phyloP scores from a whole-genome alignment of 2,329 filamentous ascomycete genomes.

The Trichoderma citrinoviride region DNA sequence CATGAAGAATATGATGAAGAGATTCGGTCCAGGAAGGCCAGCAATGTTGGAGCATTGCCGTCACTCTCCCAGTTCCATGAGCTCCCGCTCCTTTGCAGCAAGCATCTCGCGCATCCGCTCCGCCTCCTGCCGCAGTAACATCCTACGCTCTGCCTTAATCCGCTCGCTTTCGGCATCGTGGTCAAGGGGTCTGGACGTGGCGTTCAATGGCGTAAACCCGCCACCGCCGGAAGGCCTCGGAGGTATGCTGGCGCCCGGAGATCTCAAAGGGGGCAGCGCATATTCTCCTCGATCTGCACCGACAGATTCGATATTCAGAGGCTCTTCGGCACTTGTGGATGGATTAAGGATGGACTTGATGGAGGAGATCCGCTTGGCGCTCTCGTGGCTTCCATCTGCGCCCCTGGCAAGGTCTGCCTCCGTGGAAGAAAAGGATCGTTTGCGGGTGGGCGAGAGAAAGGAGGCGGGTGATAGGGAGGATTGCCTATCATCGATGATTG shows the following conservation, averaged over 20 bases:
- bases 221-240: constrained; percentile 39
- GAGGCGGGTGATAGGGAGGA: constrained; percentile 60
- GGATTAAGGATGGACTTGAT: constrained; percentile 76
- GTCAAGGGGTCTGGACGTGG: constrained; percentile 29
- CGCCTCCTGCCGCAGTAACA: constrained; percentile 67
- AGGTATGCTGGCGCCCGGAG: constrained; percentile 42
- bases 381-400: constrained; percentile 44
- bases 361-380: constrained; percentile 64
- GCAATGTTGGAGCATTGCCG: constrained; percentile 27
- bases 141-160: constrained; percentile 59
- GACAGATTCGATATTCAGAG: constrained; percentile 30
- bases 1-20: neutral
- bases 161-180: constrained; percentile 45
- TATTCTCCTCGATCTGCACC: constrained; percentile 41
- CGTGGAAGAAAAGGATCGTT: constrained; percentile 64
- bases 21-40: constrained; percentile 24
- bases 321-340: constrained; percentile 30
- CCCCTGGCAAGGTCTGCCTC: constrained; percentile 49
- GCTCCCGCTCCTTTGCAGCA: constrained; percentile 69
- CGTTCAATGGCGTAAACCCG: constrained; percentile 37
- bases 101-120: constrained; percentile 73
- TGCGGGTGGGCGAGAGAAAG: constrained; percentile 58
- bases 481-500: constrained; percentile 48
- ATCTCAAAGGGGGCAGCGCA: constrained; percentile 43
- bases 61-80: constrained; percentile 42